Evolutionary conservation across 352 stramenopile genomes (phyloP).

Genomic region (Thalassiosira livingstoniorum): DNA sequence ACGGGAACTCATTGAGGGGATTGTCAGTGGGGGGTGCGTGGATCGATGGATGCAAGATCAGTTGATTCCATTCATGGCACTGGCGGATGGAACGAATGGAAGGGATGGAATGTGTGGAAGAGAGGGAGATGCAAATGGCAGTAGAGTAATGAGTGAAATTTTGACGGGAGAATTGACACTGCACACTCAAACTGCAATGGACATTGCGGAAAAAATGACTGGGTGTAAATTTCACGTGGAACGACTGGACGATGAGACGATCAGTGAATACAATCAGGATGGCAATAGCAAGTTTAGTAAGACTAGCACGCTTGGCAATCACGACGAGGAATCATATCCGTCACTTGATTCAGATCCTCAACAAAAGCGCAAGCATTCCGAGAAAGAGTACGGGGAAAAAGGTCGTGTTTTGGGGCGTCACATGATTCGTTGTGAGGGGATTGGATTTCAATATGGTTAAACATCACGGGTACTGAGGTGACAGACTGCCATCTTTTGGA

Average conservation of each 20-base stretch:
- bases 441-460: constrained; percentile 38
- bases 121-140: not conserved
- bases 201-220: constrained; percentile 62
- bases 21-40: constrained; percentile 68
- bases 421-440: constrained; percentile 63
- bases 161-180: constrained; percentile 68
- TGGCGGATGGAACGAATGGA: constrained; percentile 72
- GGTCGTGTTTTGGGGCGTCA: constrained; percentile 56
- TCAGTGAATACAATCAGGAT: too few relatives aligned
- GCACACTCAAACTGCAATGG: constrained; percentile 78
- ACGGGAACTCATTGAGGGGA: constrained; percentile 58
- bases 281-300: too few relatives aligned
- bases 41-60: constrained; percentile 82
- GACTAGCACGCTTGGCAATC: too few relatives aligned
- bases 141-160: constrained; percentile 58
- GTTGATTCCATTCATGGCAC: constrained; percentile 81
- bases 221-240: constrained; percentile 59
- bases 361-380: not conserved
- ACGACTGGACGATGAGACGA: constrained; percentile 35
- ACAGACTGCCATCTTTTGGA: too few relatives aligned
- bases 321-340: too few relatives aligned
- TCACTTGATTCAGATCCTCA: not conserved
- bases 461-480: too few relatives aligned
- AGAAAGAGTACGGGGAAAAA: constrained; percentile 35
- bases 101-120: too few relatives aligned